Evolutionary conservation across 1,284 basidiomycete species (phyloP).

Genomic region (Rhodofomes roseus): DNA sequence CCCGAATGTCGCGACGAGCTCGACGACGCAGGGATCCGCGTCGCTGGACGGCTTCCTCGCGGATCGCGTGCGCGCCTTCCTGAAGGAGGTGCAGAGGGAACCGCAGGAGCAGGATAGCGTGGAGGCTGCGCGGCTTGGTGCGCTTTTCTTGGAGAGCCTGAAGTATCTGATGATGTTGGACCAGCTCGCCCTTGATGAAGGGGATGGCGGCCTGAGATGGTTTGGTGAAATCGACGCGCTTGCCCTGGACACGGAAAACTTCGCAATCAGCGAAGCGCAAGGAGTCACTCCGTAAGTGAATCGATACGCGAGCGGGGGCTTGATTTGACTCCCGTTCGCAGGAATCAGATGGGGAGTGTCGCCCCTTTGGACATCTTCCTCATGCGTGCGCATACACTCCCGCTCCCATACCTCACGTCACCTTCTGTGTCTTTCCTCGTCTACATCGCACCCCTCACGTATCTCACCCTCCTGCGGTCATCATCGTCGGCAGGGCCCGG

Average conservation of each 20-base stretch:
- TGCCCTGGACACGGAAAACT: slow-evolving; percentile 42
- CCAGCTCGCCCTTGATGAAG: slow-evolving; percentile 52
- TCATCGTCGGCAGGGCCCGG: slow-evolving; percentile 15
- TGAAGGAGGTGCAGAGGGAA: slow-evolving; percentile 56
- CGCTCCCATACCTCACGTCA: slow-evolving; percentile 60
- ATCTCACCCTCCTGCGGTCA: slow-evolving; percentile 54
- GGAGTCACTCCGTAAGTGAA: slow-evolving; percentile 47
- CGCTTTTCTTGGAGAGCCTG: slow-evolving; percentile 50
- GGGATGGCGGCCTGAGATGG: slow-evolving; percentile 67
- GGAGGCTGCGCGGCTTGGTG: slow-evolving; percentile 45
- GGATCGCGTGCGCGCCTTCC: slow-evolving; percentile 50
- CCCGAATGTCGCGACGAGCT: slow-evolving; percentile 39
- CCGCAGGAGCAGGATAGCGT: slow-evolving; percentile 47
- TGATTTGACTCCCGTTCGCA: background rate
- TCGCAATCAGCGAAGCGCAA: slow-evolving; percentile 52
- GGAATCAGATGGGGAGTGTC: slow-evolving; percentile 5
- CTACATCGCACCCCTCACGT: slow-evolving; percentile 63
- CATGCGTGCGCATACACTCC: slow-evolving; percentile 58
- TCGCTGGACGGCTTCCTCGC: slow-evolving; percentile 62
- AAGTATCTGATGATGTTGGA: slow-evolving; percentile 70
- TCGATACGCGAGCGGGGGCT: background rate
- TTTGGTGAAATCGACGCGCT: slow-evolving; percentile 62
- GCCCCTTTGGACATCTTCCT: slow-evolving; percentile 68
- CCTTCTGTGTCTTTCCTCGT: slow-evolving; percentile 71
- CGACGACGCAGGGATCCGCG: slow-evolving; percentile 42